A percentile compares a stretch with the other conserved stretches of the same genome.
These are phyloP conservation scores for Cicer chorassanicum DNA, from an alignment of 306 rosid species.

Conservation along the genomic window DNA sequence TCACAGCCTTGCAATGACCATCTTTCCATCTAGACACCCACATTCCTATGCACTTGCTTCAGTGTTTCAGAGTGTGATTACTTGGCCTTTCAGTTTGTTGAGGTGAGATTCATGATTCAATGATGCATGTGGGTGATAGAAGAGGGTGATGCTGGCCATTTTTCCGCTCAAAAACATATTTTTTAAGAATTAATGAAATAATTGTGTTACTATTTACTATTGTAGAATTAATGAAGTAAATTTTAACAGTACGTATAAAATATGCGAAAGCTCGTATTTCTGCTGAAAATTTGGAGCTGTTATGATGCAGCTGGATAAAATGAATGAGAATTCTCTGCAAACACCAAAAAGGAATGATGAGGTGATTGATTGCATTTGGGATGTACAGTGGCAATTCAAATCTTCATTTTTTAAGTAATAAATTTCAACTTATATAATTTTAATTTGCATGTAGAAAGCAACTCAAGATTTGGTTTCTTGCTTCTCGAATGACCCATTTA, in stretches of 20 bases:
- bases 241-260: constrained; percentile 21
- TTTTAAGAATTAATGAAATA: not conserved
- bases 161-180: constrained; percentile 28
- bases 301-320: constrained; percentile 72
- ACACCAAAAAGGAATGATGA: constrained; percentile 48
- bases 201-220: constrained; percentile 20
- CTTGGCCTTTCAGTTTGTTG: constrained; percentile 32
- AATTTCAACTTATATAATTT: constrained; percentile 31
- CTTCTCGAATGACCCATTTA: constrained; percentile 55
- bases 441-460: constrained; percentile 54
- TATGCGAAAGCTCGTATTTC: constrained; percentile 17
- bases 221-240: constrained; percentile 7
- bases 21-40: constrained; percentile 11
- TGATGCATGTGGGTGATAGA: constrained; percentile 7
- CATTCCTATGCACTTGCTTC: not conserved
- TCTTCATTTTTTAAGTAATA: constrained; percentile 36
- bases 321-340: constrained; percentile 69
- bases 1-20: not conserved
- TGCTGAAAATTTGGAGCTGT: constrained; percentile 42
- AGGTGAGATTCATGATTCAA: constrained; percentile 25
- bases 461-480: constrained; percentile 44
- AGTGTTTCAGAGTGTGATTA: constrained; percentile 22
- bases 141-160: not conserved
- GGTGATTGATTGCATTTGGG: constrained; percentile 51
- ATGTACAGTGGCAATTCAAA: constrained; percentile 22